Evolutionary conservation across 1,284 basidiomycete species (phyloP).

Genomic region (Puccinia coronata): DNA sequence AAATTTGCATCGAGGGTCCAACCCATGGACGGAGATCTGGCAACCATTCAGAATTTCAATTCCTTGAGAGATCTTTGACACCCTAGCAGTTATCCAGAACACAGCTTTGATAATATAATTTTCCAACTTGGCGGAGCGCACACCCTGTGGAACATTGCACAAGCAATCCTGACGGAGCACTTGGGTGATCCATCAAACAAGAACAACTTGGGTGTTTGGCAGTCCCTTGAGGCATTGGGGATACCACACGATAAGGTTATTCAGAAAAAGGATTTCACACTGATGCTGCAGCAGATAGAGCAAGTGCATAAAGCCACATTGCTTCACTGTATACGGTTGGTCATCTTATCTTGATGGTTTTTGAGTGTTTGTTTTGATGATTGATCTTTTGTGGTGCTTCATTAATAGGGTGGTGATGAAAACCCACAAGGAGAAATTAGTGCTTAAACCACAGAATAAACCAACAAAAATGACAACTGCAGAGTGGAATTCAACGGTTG

Average conservation of each 20-base stretch:
- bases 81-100: background rate
- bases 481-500: too few species aligned
- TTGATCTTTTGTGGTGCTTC: too few species aligned
- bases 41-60: background rate
- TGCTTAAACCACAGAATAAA: background rate
- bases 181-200: background rate
- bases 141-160: conserved; percentile 19
- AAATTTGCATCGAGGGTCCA: background rate
- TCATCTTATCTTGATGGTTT: too few species aligned
- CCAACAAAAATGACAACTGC: background rate
- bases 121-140: background rate
- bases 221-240: background rate
- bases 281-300: background rate
- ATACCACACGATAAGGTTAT: too few species aligned
- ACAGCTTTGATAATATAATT: background rate
- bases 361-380: too few species aligned
- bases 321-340: background rate
- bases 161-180: too few species aligned
- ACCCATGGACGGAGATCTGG: background rate
- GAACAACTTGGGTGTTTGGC: background rate
- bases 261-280: too few species aligned
- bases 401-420: too few species aligned
- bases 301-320: background rate
- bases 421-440: too few species aligned
- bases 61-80: background rate